Conservation (phyloP, 2,329 filamentous ascomycete genomes). For the Alternaria sp. region DNA sequence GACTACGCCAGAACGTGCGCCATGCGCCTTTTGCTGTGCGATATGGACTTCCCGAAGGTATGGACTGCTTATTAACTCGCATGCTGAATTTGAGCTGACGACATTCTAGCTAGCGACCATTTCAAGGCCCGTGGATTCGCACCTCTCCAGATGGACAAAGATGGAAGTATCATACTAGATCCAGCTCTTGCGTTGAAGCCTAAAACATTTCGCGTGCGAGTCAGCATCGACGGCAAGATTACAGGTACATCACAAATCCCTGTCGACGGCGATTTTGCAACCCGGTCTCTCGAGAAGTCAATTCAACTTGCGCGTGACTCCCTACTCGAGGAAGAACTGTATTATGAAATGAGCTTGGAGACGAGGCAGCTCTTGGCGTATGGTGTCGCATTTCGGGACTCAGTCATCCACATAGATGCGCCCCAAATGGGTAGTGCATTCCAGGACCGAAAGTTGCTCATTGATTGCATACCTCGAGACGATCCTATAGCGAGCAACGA, state of each 20-base stretch:
- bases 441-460: conserved; percentile 66
- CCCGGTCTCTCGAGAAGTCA: conserved; percentile 69
- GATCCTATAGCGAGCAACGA: conserved; percentile 46
- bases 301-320: conserved; percentile 81
- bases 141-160: conserved; percentile 75
- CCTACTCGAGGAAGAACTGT: conserved; percentile 84
- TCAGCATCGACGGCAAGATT: conserved; percentile 65
- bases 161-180: conserved; percentile 80
- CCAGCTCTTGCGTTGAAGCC: conserved; percentile 64
- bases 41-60: conserved; percentile 85
- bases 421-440: conserved; percentile 21
- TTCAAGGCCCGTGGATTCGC: conserved; percentile 79
- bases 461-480: conserved; percentile 73
- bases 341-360: conserved; percentile 87
- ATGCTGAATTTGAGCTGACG: conserved; percentile 7
- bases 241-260: conserved; percentile 63
- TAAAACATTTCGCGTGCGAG: conserved; percentile 71
- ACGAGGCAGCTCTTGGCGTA: conserved; percentile 75
- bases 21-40: conserved; percentile 83
- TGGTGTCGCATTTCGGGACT: conserved; percentile 69
- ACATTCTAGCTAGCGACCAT: conserved; percentile 57
- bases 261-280: conserved; percentile 40
- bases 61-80: conserved; percentile 16
- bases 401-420: conserved; percentile 47
- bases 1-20: conserved; percentile 56